phyloP scores from a whole-genome alignment of 192 early-diverging fungal species.

The Chytriomyces hyalinus region DNA sequence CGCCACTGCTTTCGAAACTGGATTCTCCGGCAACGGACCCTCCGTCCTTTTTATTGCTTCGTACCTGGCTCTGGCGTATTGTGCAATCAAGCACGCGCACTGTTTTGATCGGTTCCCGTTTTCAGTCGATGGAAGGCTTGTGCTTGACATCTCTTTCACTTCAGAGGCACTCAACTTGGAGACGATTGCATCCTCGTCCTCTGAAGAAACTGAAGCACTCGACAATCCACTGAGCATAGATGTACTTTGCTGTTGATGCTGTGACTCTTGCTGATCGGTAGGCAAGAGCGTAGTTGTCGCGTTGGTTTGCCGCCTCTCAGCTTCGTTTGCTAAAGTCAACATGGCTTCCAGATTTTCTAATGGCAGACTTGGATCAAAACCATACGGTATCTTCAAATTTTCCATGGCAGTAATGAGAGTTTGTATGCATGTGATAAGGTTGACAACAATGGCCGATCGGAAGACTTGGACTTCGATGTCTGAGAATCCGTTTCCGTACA shows the following conservation, averaged over 20 bases:
- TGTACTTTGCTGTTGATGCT: background rate
- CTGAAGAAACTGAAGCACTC: background rate
- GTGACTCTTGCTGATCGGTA: background rate
- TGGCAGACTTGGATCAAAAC: background rate
- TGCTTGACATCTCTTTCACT: background rate
- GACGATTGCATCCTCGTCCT: background rate
- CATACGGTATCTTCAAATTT: constrained; percentile 36
- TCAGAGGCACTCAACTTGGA: background rate
- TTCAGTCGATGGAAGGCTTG: no score
- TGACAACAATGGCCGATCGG: constrained; percentile 37
- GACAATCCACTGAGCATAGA: background rate
- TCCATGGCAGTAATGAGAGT: constrained; percentile 44
- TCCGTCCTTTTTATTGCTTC: background rate
- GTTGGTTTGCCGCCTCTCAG: background rate
- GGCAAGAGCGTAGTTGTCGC: background rate
- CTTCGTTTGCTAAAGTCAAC: background rate
- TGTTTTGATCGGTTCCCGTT: constrained; percentile 3
- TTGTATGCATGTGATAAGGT: constrained; percentile 37
- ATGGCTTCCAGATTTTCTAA: background rate
- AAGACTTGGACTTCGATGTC: constrained; percentile 37
- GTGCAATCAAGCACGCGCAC: constrained; percentile 16
- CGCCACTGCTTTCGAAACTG: background rate
- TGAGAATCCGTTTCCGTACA: constrained; percentile 40
- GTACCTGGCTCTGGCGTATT: background rate
- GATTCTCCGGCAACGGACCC: background rate